These are phyloP conservation scores for Thymus quinquecostatus DNA, from an alignment of 257 asterid genomes.

Conservation along the genomic window DNA sequence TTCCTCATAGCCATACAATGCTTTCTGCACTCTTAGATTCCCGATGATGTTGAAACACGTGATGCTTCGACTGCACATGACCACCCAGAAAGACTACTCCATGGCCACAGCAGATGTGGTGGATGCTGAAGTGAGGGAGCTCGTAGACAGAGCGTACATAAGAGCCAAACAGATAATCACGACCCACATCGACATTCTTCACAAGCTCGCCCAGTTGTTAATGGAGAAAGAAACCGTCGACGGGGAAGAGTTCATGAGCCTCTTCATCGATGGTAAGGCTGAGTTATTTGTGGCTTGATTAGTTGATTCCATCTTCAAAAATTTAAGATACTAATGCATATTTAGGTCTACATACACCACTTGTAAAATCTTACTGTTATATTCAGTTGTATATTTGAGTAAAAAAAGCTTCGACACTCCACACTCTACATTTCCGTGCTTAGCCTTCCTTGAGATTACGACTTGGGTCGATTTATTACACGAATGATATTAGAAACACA, in stretches of 20 bases:
- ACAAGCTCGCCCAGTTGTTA: conserved; percentile 86
- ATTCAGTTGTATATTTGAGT: background rate
- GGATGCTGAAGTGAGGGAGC: conserved; percentile 87
- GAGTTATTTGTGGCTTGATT: conserved; percentile 54
- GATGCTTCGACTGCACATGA: conserved; percentile 45
- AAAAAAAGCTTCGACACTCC: background rate
- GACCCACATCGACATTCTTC: conserved; percentile 76
- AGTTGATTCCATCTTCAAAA: conserved; percentile 31
- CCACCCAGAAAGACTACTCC: conserved; percentile 84
- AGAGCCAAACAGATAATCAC: conserved; percentile 73
- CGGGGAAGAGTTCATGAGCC: conserved; percentile 99
- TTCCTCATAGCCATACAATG: background rate
- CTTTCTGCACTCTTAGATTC: background rate
- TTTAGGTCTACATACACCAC: conserved; percentile 4
- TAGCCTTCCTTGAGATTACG: too few species aligned
- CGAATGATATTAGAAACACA: too few species aligned
- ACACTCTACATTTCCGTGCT: background rate
- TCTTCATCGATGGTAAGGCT: conserved; percentile 91
- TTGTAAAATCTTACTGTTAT: conserved; percentile 2
- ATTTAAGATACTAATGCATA: background rate
- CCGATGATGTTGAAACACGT: background rate
- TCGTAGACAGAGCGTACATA: conserved; percentile 74
- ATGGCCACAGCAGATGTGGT: conserved; percentile 97
- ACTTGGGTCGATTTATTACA: too few species aligned
- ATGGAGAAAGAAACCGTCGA: conserved; percentile 98